These are phyloP conservation scores for Xylaria digitata DNA, from an alignment of 2,329 filamentous ascomycete genomes.

Conservation along the genomic window DNA sequence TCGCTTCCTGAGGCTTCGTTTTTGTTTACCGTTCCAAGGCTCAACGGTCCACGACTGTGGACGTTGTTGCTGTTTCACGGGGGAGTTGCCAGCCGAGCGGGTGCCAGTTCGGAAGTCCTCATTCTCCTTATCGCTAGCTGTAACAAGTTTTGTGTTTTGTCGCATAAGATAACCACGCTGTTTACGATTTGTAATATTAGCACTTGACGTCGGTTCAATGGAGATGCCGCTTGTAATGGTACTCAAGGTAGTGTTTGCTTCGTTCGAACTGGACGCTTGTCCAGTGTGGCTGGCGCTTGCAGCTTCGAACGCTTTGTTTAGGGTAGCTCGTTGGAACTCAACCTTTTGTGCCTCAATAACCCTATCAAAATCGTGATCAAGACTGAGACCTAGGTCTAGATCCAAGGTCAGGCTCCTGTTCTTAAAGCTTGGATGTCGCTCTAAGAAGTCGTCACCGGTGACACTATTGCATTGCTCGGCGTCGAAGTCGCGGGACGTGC, in stretches of 20 bases:
- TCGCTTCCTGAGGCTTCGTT: conserved; percentile 72
- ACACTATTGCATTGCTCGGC: conserved; percentile 52
- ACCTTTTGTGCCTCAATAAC: conserved; percentile 99
- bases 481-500: conserved; percentile 62
- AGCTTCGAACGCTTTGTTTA: conserved; percentile 40
- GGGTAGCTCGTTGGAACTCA: conserved; percentile 59
- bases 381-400: conserved; percentile 84
- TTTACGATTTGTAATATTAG: conserved; percentile 72
- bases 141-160: conserved; percentile 96
- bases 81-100: conserved; percentile 74
- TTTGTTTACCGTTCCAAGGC: conserved; percentile 88
- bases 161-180: conserved; percentile 99
- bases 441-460: conserved; percentile 59
- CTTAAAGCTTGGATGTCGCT: conserved; percentile 79
- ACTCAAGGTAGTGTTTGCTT: conserved; percentile 39
- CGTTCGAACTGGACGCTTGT: conserved; percentile 58
- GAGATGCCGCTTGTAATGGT: conserved; percentile 39
- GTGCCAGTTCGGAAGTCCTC: conserved; percentile 64
- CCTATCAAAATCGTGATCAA: conserved; percentile 92
- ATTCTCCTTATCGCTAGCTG: conserved; percentile 82
- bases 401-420: conserved; percentile 85
- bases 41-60: conserved; percentile 96
- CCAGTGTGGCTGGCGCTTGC: conserved; percentile 51
- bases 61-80: conserved; percentile 77
- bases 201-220: conserved; percentile 55